A percentile compares a stretch with the other conserved stretches of the same genome.
These are phyloP conservation scores for Trichoderma breve DNA, from an alignment of 2,329 filamentous ascomycete species.

Conservation along the genomic window DNA sequence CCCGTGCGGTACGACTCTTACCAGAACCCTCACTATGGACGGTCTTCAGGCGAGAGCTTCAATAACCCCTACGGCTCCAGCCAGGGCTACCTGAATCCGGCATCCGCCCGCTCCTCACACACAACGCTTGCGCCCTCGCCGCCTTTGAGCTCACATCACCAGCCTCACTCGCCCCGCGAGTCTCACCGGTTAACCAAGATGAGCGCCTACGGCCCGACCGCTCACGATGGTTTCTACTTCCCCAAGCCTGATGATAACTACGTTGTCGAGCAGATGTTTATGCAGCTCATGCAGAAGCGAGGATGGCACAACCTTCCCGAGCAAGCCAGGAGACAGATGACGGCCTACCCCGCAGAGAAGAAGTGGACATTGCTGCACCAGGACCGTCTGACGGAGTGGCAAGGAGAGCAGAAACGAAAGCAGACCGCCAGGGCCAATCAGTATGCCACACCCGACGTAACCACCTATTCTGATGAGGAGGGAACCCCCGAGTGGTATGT, in stretches of 20 bases:
- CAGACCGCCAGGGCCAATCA: slow-evolving; percentile 71
- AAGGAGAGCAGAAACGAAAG: slow-evolving; percentile 88
- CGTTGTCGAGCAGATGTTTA: slow-evolving; percentile 86
- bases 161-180: slow-evolving; percentile 50
- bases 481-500: slow-evolving; percentile 98
- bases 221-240: slow-evolving; percentile 58
- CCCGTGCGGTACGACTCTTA: slow-evolving; percentile 65
- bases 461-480: slow-evolving; percentile 84
- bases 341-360: slow-evolving; percentile 88
- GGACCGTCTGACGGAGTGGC: slow-evolving; percentile 87
- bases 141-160: slow-evolving; percentile 37
- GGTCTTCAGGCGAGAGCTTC: slow-evolving; percentile 53
- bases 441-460: slow-evolving; percentile 66
- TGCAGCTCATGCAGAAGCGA: slow-evolving; percentile 93
- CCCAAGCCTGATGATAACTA: slow-evolving; percentile 75
- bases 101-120: slow-evolving; percentile 32
- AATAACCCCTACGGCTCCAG: slow-evolving; percentile 46
- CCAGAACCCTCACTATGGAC: slow-evolving; percentile 51
- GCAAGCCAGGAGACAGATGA: slow-evolving; percentile 91
- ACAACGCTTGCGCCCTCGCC: slow-evolving; percentile 40
- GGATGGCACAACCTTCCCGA: slow-evolving; percentile 97
- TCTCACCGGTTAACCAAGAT: slow-evolving; percentile 58
- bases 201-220: slow-evolving; percentile 34
- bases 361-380: slow-evolving; percentile 98
- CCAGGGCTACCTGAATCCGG: slow-evolving; percentile 29